These are phyloP conservation scores for Bipolaris zeicola DNA, from an alignment of 2,329 filamentous ascomycete genomes.

Conservation along the genomic window DNA sequence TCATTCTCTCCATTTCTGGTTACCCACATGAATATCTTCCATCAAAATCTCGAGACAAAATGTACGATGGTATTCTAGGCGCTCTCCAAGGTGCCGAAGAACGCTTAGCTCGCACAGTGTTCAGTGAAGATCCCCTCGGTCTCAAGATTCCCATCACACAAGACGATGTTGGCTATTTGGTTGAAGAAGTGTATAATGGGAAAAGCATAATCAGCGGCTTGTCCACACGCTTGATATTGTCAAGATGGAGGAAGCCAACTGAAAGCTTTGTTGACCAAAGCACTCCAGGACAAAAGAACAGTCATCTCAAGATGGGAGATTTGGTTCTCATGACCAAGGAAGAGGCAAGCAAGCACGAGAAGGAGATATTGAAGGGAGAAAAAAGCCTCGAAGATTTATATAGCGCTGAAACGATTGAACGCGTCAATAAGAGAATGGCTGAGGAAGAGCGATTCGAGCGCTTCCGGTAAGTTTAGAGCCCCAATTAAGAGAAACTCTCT, in stretches of 20 bases:
- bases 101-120: slow-evolving; percentile 66
- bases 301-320: slow-evolving; percentile 70
- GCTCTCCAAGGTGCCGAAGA: slow-evolving; percentile 80
- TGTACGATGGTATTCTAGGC: slow-evolving; percentile 84
- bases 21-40: slow-evolving; percentile 87
- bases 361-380: slow-evolving; percentile 72
- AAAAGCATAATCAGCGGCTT: slow-evolving; percentile 83
- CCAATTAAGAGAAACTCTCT: background rate
- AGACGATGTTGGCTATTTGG: slow-evolving; percentile 82
- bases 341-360: slow-evolving; percentile 80
- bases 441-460: slow-evolving; percentile 67
- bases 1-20: slow-evolving; percentile 78
- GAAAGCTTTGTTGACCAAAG: slow-evolving; percentile 67
- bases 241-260: slow-evolving; percentile 75
- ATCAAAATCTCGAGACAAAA: slow-evolving; percentile 82
- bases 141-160: slow-evolving; percentile 78
- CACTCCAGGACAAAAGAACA: slow-evolving; percentile 76
- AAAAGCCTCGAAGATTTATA: slow-evolving; percentile 76
- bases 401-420: slow-evolving; percentile 66
- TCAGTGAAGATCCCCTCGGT: slow-evolving; percentile 65
- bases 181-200: slow-evolving; percentile 87
- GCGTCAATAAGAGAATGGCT: slow-evolving; percentile 68
- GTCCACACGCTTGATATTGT: slow-evolving; percentile 76
- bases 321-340: slow-evolving; percentile 94
- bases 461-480: slow-evolving; percentile 49